phyloP scores from a whole-genome alignment of 345 rosid species.

The Linum trigynum region DNA sequence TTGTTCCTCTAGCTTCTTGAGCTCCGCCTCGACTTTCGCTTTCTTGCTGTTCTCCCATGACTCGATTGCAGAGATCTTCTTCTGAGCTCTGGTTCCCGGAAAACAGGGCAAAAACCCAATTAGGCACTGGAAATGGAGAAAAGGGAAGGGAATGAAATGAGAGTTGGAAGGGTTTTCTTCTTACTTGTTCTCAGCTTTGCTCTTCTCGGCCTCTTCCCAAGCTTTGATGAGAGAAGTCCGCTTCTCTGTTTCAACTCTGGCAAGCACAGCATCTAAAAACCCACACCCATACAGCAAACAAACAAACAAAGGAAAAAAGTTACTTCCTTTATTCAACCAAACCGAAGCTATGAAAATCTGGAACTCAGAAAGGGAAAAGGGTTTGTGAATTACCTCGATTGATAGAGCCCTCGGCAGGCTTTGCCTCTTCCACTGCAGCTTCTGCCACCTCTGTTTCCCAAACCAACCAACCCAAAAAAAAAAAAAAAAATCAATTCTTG shows the following conservation, averaged over 20 bases:
- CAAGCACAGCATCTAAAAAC: conserved; percentile 60
- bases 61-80: conserved; percentile 39
- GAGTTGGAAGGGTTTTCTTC: neutral
- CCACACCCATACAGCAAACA: neutral
- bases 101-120: neutral
- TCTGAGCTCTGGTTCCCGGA: conserved; percentile 45
- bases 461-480: neutral
- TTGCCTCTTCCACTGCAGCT: conserved; percentile 24
- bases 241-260: conserved; percentile 68
- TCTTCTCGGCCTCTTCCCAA: conserved; percentile 95
- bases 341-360: neutral
- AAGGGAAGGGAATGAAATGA: neutral
- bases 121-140: neutral
- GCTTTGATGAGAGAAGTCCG: conserved; percentile 68
- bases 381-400: conserved; percentile 36
- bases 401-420: conserved; percentile 29
- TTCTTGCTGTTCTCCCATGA: conserved; percentile 66
- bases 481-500: neutral
- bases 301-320: conserved; percentile 1
- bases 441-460: conserved; percentile 32
- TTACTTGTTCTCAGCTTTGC: conserved; percentile 84
- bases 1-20: conserved; percentile 58
- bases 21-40: conserved; percentile 54
- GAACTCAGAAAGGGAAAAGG: neutral
- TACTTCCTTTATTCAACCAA: neutral